Percentiles rank a stretch among this genome's conserved stretches.
These are phyloP conservation scores for Brassica rapa DNA, from an alignment of 345 rosid genomes.

Conservation along the genomic window DNA sequence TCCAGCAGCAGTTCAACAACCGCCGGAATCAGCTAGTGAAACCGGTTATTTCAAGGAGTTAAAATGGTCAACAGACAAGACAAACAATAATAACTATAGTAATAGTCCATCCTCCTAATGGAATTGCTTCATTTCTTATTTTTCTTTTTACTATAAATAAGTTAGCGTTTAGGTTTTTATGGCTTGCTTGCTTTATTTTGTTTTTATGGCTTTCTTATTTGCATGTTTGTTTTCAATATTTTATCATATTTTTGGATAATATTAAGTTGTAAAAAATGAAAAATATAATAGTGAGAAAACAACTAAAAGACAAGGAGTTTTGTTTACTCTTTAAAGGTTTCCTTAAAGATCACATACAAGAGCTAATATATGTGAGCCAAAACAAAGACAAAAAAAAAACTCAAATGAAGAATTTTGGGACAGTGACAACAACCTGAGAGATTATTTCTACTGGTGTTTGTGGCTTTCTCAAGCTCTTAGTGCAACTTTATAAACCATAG, in stretches of 20 bases:
- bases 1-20: constrained; percentile 18
- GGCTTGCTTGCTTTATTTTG: too few relatives aligned
- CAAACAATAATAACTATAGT: constrained; percentile 8
- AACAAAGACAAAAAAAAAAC: neutral
- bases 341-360: neutral
- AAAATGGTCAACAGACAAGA: constrained; percentile 33
- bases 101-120: constrained; percentile 35
- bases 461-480: constrained; percentile 52
- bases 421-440: neutral
- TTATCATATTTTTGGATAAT: constrained; percentile 11
- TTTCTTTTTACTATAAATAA: too few relatives aligned
- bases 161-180: too few relatives aligned
- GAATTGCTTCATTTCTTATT: constrained; percentile 2
- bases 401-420: constrained; percentile 3
- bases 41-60: constrained; percentile 19
- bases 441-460: constrained; percentile 3
- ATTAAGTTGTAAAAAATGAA: neutral
- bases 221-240: constrained; percentile 8
- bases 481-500: constrained; percentile 84
- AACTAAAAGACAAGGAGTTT: neutral
- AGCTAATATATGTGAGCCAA: neutral
- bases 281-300: neutral
- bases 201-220: too few relatives aligned
- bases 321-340: constrained; percentile 9
- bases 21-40: constrained; percentile 23